These are phyloP conservation scores for Heterobasidion parviporum DNA, from an alignment of 1,284 basidiomycete species.

Conservation along the genomic window DNA sequence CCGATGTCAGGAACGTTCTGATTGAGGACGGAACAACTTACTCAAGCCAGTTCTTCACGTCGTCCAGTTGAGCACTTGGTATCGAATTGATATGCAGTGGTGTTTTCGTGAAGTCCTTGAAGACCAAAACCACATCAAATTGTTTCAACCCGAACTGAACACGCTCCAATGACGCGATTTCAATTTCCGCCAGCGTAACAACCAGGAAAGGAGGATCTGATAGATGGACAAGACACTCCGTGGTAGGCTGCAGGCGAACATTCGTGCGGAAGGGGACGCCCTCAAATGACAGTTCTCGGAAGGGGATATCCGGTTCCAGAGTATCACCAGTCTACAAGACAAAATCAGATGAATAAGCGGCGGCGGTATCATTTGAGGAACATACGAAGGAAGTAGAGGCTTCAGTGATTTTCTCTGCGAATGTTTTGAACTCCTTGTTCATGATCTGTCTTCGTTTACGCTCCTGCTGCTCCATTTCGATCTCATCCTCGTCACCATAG, in stretches of 20 bases:
- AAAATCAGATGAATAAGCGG: background rate
- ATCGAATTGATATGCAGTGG: slow-evolving; percentile 96
- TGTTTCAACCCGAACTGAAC: slow-evolving; percentile 96
- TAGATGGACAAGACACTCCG: slow-evolving; percentile 94
- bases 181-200: slow-evolving; percentile 90
- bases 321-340: slow-evolving; percentile 63
- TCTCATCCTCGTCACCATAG: slow-evolving; percentile 98
- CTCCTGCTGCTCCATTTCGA: slow-evolving; percentile 98
- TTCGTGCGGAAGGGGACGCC: slow-evolving; percentile 96
- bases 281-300: slow-evolving; percentile 94
- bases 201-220: slow-evolving; percentile 96
- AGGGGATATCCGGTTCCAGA: slow-evolving; percentile 92
- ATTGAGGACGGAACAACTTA: slow-evolving; percentile 32
- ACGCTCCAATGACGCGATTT: slow-evolving; percentile 94
- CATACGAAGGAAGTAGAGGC: slow-evolving; percentile 68
- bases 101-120: slow-evolving; percentile 90
- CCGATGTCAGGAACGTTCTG: slow-evolving; percentile 1
- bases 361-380: background rate
- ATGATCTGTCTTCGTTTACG: slow-evolving; percentile 81
- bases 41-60: slow-evolving; percentile 99
- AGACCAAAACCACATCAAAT: slow-evolving; percentile 95
- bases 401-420: slow-evolving; percentile 90
- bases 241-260: slow-evolving; percentile 92
- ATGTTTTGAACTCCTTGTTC: slow-evolving; percentile 94
- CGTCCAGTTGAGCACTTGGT: slow-evolving; percentile 84